These are phyloP conservation scores for Neonectria ditissima DNA, from an alignment of 2,329 filamentous ascomycete genomes.

Conservation along the genomic window DNA sequence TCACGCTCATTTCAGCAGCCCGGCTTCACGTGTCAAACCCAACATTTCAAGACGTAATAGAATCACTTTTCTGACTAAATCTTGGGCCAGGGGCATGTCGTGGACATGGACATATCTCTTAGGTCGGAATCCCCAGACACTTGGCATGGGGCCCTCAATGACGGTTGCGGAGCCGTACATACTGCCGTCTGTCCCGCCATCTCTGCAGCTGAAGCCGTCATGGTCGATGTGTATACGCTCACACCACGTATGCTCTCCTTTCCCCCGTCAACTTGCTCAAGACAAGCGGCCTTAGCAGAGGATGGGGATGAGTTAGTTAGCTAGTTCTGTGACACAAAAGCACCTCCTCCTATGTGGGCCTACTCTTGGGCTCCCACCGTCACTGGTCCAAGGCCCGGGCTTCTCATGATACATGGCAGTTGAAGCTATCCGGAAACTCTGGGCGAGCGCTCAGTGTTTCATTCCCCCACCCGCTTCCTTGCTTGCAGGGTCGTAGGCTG, in stretches of 20 bases:
- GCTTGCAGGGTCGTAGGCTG: not conserved
- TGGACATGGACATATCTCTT: slow-evolving; percentile 27
- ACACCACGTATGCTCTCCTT: slow-evolving; percentile 15
- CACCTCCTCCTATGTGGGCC: slow-evolving; percentile 2
- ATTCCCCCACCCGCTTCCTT: not conserved
- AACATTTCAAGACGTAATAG: slow-evolving; percentile 44
- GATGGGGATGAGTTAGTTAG: not conserved
- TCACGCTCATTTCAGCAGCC: slow-evolving; percentile 27
- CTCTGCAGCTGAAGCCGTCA: slow-evolving; percentile 10
- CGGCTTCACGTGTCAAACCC: slow-evolving; percentile 36
- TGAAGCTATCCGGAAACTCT: slow-evolving; percentile 8
- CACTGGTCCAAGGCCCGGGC: not conserved
- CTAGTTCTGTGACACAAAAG: not conserved
- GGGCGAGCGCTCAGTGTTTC: not conserved
- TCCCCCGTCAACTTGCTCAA: not conserved
- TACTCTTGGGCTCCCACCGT: slow-evolving; percentile 1
- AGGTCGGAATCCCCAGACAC: slow-evolving; percentile 39
- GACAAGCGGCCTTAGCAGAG: not conserved
- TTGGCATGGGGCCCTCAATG: slow-evolving; percentile 33
- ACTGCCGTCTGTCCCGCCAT: slow-evolving; percentile 36
- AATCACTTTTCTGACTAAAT: slow-evolving; percentile 41
- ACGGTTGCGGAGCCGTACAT: slow-evolving; percentile 30
- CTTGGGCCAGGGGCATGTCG: slow-evolving; percentile 29
- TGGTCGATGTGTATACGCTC: slow-evolving; percentile 21
- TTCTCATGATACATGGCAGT: not conserved